phyloP scores from a whole-genome alignment of 1,284 basidiomycete species.

The Ceratobasidium sp. region DNA sequence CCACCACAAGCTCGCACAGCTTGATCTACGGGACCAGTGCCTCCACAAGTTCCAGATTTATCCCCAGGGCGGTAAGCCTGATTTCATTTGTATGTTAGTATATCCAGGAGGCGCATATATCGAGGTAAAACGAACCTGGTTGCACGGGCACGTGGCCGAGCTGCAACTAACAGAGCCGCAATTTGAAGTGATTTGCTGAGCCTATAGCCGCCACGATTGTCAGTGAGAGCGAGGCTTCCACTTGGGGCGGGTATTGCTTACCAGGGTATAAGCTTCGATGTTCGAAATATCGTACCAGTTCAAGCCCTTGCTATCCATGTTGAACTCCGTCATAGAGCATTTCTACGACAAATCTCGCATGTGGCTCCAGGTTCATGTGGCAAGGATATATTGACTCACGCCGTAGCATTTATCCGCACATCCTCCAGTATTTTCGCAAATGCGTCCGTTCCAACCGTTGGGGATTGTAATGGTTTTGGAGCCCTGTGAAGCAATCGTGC shows the following conservation, averaged over 20 bases:
- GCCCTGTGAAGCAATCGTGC: background rate
- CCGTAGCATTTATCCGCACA: constrained; percentile 1
- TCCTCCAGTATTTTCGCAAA: background rate
- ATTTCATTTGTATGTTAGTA: background rate
- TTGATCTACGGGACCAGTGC: background rate
- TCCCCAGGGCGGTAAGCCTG: constrained; percentile 5
- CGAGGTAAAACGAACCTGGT: background rate
- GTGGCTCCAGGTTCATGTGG: too few relatives aligned
- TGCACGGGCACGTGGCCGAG: background rate
- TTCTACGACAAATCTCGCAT: background rate
- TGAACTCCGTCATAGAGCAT: constrained; percentile 29
- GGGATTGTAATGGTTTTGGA: constrained; percentile 9
- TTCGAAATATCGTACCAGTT: constrained; percentile 13
- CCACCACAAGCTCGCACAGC: too few relatives aligned
- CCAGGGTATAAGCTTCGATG: background rate
- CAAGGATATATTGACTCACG: too few relatives aligned
- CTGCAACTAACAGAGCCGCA: background rate
- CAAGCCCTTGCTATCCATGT: background rate
- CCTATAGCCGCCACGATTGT: background rate
- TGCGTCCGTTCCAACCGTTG: constrained; percentile 12
- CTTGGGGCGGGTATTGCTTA: background rate
- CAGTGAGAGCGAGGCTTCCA: too few relatives aligned
- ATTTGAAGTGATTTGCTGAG: background rate
- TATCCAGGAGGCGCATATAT: background rate
- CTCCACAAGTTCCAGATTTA: background rate